Conservation (phyloP, 2,329 filamentous ascomycete genomes). For the Raffaelea ambrosiae region DNA sequence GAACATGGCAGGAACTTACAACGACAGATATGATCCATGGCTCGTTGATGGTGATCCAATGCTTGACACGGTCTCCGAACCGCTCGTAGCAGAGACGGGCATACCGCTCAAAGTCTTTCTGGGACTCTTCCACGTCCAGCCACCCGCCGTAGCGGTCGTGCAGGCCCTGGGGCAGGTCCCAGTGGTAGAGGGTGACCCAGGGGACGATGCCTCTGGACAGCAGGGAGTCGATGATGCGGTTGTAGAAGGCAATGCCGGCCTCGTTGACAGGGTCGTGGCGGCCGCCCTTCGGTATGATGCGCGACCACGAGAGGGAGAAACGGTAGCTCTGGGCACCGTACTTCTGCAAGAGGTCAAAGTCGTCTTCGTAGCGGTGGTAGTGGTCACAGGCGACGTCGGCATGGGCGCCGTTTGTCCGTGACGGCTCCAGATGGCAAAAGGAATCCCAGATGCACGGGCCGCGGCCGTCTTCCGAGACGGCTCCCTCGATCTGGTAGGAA, state of each 20-base stretch:
- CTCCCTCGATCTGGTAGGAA: constrained; percentile 81
- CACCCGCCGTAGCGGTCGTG: constrained; percentile 77
- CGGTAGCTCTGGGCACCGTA: constrained; percentile 68
- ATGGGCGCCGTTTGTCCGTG: constrained; percentile 68
- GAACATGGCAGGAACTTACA: constrained; percentile 28
- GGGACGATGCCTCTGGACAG: constrained; percentile 66
- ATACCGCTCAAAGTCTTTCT: constrained; percentile 70
- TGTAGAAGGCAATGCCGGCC: constrained; percentile 67
- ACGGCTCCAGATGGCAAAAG: constrained; percentile 70
- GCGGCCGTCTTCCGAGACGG: constrained; percentile 63
- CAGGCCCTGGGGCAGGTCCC: constrained; percentile 73
- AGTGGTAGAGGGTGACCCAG: constrained; percentile 79
- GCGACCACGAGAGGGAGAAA: constrained; percentile 77
- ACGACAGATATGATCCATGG: constrained; percentile 77
- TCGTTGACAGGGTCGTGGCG: constrained; percentile 75
- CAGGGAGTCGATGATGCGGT: constrained; percentile 69
- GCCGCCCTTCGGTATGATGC: constrained; percentile 74
- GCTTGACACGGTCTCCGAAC: constrained; percentile 63
- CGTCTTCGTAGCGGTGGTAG: constrained; percentile 68
- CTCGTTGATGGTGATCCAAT: constrained; percentile 88
- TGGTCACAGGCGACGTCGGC: constrained; percentile 77
- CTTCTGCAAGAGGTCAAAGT: constrained; percentile 67
- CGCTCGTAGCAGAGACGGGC: constrained; percentile 66
- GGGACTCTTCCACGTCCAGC: constrained; percentile 72
- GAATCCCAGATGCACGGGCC: constrained; percentile 80